Evolutionary conservation across 2,329 filamentous ascomycete genomes (phyloP), one percentile per base, ranked within the genome.

Genomic region (Sodiomyces alkalinus): DNA sequence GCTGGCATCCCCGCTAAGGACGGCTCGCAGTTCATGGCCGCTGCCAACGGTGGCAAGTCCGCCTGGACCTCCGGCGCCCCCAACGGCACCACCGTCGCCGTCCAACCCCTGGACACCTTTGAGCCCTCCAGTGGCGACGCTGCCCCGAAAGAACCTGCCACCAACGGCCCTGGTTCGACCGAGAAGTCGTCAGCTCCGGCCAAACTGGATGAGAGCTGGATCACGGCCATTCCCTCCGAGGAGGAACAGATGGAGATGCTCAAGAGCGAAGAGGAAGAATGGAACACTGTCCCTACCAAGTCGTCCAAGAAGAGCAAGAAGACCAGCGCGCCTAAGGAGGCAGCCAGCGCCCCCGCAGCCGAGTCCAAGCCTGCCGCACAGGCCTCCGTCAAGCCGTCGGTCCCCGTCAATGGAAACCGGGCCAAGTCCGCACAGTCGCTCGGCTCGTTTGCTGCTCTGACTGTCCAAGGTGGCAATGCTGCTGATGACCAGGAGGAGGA

Each of bases 1-100:
- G 83, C 92, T 51, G 85, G 85, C 35, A 73, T 80, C 40, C 64
- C 81, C 24, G 80, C 82, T 31, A 83, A 82, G 62, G 86, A 90
- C 41, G 85, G 86, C 23, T 73, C 68, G 11, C 51, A 60, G 33
- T 75, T 68, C 46, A 56, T 60, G 47, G 59, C 64, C 6, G 47
- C 50, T 22, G 21, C 21, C 20, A 58, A 61, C 30, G 48, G 42
- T 22, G 45, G 41, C 36, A 52, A 56, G 30, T 60, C 58, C 18
- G 52, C 51, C 24, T 64, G 60, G 58, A 54, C 51, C 31, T 48
- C 53, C 37, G 49, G 49, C 31, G 39, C 51, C 18, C 43, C 46
- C 31, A 47, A 47, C 21, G 41, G 49, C 35, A 46, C 43, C 28
- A 43, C 49, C 29, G 55, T 54, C 32, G 49, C 50, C 27, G 46